phyloP scores from a whole-genome alignment of 305 asterid species.

The Coffea humblotiana region DNA sequence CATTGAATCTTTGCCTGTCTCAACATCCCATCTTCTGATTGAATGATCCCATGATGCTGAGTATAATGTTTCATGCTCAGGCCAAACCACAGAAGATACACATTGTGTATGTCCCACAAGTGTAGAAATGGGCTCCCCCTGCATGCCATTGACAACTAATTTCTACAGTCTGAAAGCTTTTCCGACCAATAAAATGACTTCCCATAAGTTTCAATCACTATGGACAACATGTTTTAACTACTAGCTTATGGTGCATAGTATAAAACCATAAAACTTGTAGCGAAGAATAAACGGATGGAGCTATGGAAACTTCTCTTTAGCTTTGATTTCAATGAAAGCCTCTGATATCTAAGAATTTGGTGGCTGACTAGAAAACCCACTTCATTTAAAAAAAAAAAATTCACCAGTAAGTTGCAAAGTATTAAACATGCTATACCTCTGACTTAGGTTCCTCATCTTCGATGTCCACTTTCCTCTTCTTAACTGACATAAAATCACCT shows the following conservation, averaged over 20 bases:
- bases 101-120: conserved; percentile 89
- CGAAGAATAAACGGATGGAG: neutral
- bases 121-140: conserved; percentile 81
- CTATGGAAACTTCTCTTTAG: neutral
- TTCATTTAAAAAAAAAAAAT: neutral
- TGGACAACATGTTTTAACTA: too few species aligned
- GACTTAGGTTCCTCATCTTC: conserved; percentile 49
- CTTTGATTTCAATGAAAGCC: neutral
- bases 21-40: conserved; percentile 93
- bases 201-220: neutral
- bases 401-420: neutral
- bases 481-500: conserved; percentile 55
- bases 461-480: conserved; percentile 70
- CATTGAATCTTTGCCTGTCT: conserved; percentile 63
- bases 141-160: conserved; percentile 25
- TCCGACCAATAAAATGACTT: neutral
- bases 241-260: neutral
- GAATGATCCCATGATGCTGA: conserved; percentile 98
- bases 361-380: too few species aligned
- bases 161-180: neutral
- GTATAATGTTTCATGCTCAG: conserved; percentile 56
- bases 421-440: conserved; percentile 52
- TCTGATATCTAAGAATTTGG: neutral
- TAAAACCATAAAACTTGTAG: neutral
- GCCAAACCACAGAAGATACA: conserved; percentile 88